Conservation (phyloP, 2,329 filamentous ascomycete genomes). For the Didymosphaeria variabile region DNA sequence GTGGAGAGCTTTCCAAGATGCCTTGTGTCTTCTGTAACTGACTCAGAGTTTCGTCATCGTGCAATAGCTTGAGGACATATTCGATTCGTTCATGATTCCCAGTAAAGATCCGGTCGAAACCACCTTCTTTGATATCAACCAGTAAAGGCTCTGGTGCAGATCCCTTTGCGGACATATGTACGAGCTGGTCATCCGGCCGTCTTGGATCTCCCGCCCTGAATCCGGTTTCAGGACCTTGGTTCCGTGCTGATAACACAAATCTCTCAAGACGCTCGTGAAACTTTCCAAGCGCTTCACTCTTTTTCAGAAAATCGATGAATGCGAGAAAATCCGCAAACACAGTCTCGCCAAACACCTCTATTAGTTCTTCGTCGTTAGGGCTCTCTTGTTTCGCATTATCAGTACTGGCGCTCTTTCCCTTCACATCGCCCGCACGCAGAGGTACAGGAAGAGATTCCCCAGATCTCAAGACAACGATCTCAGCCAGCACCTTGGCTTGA, state of each 20-base stretch:
- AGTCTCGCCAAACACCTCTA: constrained; percentile 16
- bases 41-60: background rate
- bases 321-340: constrained; percentile 21
- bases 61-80: background rate
- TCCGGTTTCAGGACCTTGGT: background rate
- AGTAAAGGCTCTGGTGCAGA: too few species aligned
- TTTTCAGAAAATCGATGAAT: constrained; percentile 25
- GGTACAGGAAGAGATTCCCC: too few species aligned
- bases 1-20: constrained; percentile 6
- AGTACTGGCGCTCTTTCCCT: too few species aligned
- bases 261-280: constrained; percentile 19
- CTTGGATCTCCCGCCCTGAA: background rate
- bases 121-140: too few species aligned
- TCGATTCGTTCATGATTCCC: too few species aligned
- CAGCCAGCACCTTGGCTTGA: constrained; percentile 19
- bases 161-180: too few species aligned
- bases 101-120: too few species aligned
- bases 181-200: background rate
- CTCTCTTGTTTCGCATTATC: too few species aligned
- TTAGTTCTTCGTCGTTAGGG: constrained; percentile 18
- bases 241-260: constrained; percentile 14
- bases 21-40: background rate
- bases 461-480: constrained; percentile 18
- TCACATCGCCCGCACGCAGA: background rate
- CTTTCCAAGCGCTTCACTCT: constrained; percentile 23